phyloP scores from a whole-genome alignment of 192 early-diverging fungal species.

The Coemansia sp. region DNA sequence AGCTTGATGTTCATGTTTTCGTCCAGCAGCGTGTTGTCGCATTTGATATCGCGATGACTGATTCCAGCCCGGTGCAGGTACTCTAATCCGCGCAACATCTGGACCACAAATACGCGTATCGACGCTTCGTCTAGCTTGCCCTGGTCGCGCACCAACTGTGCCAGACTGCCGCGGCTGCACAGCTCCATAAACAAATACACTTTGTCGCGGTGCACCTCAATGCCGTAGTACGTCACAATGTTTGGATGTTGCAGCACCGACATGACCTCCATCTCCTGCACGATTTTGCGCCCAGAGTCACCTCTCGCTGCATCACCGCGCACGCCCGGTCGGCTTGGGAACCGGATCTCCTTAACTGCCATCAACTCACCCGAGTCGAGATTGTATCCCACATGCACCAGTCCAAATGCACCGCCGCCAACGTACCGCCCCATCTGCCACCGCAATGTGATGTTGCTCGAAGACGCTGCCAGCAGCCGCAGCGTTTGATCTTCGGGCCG shows the following conservation, averaged over 20 bases:
- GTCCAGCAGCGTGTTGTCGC: slow-evolving; percentile 83
- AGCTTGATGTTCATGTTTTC: slow-evolving; percentile 77
- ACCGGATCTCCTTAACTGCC: slow-evolving; percentile 92
- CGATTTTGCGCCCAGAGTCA: slow-evolving; percentile 61
- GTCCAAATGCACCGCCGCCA: slow-evolving; percentile 84
- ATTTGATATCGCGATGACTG: slow-evolving; percentile 89
- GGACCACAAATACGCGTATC: slow-evolving; percentile 71
- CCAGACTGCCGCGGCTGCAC: slow-evolving; percentile 75
- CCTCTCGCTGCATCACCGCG: slow-evolving; percentile 13
- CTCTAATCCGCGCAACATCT: slow-evolving; percentile 79
- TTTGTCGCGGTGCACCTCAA: slow-evolving; percentile 89
- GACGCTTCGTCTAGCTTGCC: slow-evolving; percentile 77
- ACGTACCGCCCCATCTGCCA: slow-evolving; percentile 87
- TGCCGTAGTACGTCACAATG: slow-evolving; percentile 87
- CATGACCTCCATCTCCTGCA: slow-evolving; percentile 92
- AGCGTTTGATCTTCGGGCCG: slow-evolving; percentile 78
- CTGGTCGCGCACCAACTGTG: slow-evolving; percentile 68
- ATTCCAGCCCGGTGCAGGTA: slow-evolving; percentile 83
- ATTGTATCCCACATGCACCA: slow-evolving; percentile 83
- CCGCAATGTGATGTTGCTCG: slow-evolving; percentile 75
- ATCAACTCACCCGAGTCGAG: slow-evolving; percentile 80
- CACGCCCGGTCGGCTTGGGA: slow-evolving; percentile 60
- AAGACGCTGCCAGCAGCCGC: slow-evolving; percentile 71
- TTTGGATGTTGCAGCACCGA: slow-evolving; percentile 86
- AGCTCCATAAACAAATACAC: slow-evolving; percentile 93